Percentiles rank a stretch among this genome's conserved stretches.
phyloP scores from a whole-genome alignment of 2,329 filamentous ascomycete species.

The Meredithiella fracta region DNA sequence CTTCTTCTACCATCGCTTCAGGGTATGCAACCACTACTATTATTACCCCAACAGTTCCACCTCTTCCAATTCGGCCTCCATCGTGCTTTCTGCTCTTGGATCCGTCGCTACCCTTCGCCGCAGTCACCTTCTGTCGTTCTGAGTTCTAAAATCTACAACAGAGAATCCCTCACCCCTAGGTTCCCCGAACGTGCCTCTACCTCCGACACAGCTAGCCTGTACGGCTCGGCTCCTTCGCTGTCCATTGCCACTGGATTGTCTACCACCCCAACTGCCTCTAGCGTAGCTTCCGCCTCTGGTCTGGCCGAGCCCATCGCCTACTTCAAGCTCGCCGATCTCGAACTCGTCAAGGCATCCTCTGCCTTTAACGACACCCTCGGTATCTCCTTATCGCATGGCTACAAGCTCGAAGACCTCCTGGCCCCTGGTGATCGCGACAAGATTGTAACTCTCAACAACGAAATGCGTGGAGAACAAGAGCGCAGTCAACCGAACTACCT shows the following conservation, averaged over 20 bases:
- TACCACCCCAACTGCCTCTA: constrained; percentile 19
- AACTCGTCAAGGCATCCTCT: constrained; percentile 39
- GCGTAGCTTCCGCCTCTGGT: constrained; percentile 21
- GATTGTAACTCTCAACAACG: constrained; percentile 31
- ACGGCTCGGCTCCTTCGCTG: constrained; percentile 20
- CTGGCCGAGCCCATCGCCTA: constrained; percentile 38
- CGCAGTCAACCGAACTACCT: constrained; percentile 45
- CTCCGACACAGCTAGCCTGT: constrained; percentile 31
- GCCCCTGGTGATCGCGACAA: constrained; percentile 35
- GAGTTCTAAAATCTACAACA: constrained; percentile 37
- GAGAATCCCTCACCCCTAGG: constrained; percentile 30
- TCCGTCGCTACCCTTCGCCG: not conserved
- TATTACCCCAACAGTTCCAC: constrained; percentile 22
- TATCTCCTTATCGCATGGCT: constrained; percentile 28
- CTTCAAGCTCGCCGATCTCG: constrained; percentile 37
- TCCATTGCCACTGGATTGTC: not conserved
- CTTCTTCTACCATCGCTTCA: constrained; percentile 16
- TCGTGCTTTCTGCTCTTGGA: not conserved
- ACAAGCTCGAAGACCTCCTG: constrained; percentile 39
- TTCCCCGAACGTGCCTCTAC: constrained; percentile 35
- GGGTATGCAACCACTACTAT: constrained; percentile 22
- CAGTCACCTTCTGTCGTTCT: constrained; percentile 20
- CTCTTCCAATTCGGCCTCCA: constrained; percentile 19
- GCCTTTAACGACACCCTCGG: constrained; percentile 41
- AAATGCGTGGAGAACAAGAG: constrained; percentile 40